Evolutionary conservation across 208 protist genomes (phyloP).

Genomic region (Crithidia brevicula): DNA sequence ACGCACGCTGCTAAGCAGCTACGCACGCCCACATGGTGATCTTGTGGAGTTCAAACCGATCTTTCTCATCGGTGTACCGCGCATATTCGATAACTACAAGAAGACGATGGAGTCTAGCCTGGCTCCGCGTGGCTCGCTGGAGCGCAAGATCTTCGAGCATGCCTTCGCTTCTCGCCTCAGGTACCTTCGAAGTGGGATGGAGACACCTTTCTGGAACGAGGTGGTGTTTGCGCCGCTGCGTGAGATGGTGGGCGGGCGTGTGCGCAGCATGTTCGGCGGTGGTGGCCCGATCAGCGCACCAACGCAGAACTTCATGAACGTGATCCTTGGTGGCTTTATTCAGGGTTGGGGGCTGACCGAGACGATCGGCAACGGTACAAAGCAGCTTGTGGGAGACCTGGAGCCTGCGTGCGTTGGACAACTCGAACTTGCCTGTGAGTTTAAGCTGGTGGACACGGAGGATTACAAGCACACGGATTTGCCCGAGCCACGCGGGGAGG

Average conservation of each 20-base stretch:
- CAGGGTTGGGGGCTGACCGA: constrained; percentile 94
- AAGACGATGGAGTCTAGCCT: constrained; percentile 76
- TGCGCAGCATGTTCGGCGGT: constrained; percentile 77
- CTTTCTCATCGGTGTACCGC: constrained; percentile 84
- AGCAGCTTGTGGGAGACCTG: constrained; percentile 71
- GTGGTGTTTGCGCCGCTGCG: constrained; percentile 81
- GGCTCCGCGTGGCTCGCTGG: constrained; percentile 59
- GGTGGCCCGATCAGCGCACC: constrained; percentile 76
- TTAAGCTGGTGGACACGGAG: constrained; percentile 92
- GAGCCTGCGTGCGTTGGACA: constrained; percentile 62
- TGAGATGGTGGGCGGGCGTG: constrained; percentile 64
- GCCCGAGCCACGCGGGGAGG: constrained; percentile 79
- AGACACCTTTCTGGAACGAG: constrained; percentile 86
- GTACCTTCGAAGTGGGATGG: constrained; percentile 59
- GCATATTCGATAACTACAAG: constrained; percentile 91
- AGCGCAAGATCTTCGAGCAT: constrained; percentile 73
- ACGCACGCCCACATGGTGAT: constrained; percentile 76
- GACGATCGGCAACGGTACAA: constrained; percentile 70
- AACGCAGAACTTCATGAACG: constrained; percentile 87
- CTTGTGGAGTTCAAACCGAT: constrained; percentile 79
- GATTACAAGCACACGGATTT: constrained; percentile 84
- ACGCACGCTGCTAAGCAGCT: constrained; percentile 76
- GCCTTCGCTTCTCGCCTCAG: constrained; percentile 60
- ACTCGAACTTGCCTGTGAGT: constrained; percentile 64
- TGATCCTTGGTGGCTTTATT: constrained; percentile 68